phyloP scores from a whole-genome alignment of 441 rosid species.

The Metrosideros polymorpha region DNA sequence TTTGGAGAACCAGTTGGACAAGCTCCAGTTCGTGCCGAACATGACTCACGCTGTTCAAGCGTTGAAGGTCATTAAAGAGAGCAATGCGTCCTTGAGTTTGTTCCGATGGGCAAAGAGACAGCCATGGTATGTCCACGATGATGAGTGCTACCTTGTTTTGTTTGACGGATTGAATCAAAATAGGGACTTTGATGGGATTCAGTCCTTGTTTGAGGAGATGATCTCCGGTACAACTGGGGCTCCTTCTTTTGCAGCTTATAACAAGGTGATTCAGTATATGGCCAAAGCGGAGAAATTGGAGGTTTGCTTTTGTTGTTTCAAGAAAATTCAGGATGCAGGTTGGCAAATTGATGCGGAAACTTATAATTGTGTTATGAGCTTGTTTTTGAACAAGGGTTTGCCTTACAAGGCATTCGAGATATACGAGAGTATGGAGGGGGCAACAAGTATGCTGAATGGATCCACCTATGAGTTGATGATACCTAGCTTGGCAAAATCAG shows the following conservation, averaged over 20 bases:
- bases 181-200: conserved; percentile 65
- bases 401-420: conserved; percentile 99
- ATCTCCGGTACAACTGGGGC: conserved; percentile 28
- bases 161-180: conserved; percentile 64
- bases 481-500: conserved; percentile 92
- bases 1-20: conserved; percentile 76
- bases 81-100: conserved; percentile 62
- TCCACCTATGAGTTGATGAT: conserved; percentile 82
- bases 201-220: conserved; percentile 76
- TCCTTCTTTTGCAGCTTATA: conserved; percentile 44
- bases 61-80: conserved; percentile 50
- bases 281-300: conserved; percentile 92
- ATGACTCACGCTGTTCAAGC: conserved; percentile 75
- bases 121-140: conserved; percentile 57
- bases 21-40: conserved; percentile 71
- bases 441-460: conserved; percentile 54
- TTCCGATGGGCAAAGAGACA: conserved; percentile 88
- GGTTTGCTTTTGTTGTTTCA: conserved; percentile 80
- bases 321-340: conserved; percentile 71
- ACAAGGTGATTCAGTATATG: conserved; percentile 74
- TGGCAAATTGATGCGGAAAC: conserved; percentile 53
- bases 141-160: conserved; percentile 54
- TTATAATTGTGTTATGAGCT: conserved; percentile 64
- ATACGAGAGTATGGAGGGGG: conserved; percentile 79
- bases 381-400: conserved; percentile 77